These are phyloP conservation scores for Aspergillus carbonarius DNA, from an alignment of 2,329 filamentous ascomycete genomes.

Conservation along the genomic window DNA sequence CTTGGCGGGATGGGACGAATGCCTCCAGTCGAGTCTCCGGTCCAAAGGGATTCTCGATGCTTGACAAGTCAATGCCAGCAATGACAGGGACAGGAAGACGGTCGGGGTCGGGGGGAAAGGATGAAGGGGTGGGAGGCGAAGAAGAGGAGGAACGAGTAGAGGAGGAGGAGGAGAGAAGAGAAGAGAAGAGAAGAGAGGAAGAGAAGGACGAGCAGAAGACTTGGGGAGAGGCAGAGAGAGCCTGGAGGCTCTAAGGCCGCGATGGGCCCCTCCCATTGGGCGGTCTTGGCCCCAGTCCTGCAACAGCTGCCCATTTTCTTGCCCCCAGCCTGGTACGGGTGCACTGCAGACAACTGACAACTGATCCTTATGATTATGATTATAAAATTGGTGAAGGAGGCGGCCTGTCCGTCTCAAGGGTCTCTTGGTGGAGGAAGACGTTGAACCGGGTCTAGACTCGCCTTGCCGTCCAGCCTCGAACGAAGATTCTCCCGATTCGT, in stretches of 20 bases:
- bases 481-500: not conserved
- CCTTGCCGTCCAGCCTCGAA: not conserved
- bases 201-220: not conserved
- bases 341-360: too few relatives aligned
- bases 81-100: slow-evolving; percentile 32
- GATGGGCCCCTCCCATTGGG: slow-evolving; percentile 1
- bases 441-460: not conserved
- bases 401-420: too few relatives aligned
- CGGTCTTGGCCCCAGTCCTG: not conserved
- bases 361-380: too few relatives aligned
- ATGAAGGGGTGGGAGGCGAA: slow-evolving; percentile 21
- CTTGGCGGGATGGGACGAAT: slow-evolving; percentile 15
- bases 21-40: slow-evolving; percentile 27
- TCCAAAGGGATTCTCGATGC: slow-evolving; percentile 38
- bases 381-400: too few relatives aligned
- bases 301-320: not conserved
- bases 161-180: slow-evolving; percentile 21
- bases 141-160: slow-evolving; percentile 22
- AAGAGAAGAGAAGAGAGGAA: slow-evolving; percentile 16
- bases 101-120: slow-evolving; percentile 24
- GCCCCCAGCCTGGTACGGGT: not conserved
- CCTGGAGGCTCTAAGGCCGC: not conserved
- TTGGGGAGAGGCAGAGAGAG: not conserved
- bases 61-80: slow-evolving; percentile 55
- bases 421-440: not conserved